Evolutionary conservation across 2,329 filamentous ascomycete species (phyloP), one percentile per base, ranked within the genome.

Genomic region (Xylaria multiplex): DNA sequence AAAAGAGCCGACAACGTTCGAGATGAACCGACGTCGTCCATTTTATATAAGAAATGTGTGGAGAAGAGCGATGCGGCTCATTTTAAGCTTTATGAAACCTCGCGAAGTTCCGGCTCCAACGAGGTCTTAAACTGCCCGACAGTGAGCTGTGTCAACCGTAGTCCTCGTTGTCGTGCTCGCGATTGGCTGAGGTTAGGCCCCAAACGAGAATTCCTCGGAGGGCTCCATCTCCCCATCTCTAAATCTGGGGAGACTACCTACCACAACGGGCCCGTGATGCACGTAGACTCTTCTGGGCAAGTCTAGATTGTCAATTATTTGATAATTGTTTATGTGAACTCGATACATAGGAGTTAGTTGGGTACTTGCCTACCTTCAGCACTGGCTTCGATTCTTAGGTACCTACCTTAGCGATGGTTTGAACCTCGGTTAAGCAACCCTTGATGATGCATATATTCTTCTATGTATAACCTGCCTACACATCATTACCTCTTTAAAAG

Each of bases 201-300:
- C 72, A 70, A 71, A 74, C 74, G 74, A 73, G 71, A 70, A 76
- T 72, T 76, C 72, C 71, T 71, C 74, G 74, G 73, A 74, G 71
- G 67, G 55, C 32, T 13, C 50, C n/a, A 24, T 11, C 52, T 40
- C n/a, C 32, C 30, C 27, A 19, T 9, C n/a, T 13, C 52, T 42
- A 24, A 35, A 35, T n/a, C 4, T 16, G 49, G 14, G n/a, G 13
- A 16, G 30, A 1, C 49, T 52, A n/a, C 24, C 48, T 52, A 32
- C 24, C 48, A n/a, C 24, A 50, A 50, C 24, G 13, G 24, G 24
- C 1, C 14, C 6, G 11, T 40, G 13, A 40, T 40, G 37, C 37
- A 40, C 11, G 37, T 40, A 5, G 13, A 13, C 37, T 2, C 2
- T 40, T 40, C 11, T 40, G 37, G 11, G 11, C 37, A 40, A 40